Base-by-base conservation (phyloP, 1,284 basidiomycete species). In the Cutaneotrichosporon sp. region DNA sequence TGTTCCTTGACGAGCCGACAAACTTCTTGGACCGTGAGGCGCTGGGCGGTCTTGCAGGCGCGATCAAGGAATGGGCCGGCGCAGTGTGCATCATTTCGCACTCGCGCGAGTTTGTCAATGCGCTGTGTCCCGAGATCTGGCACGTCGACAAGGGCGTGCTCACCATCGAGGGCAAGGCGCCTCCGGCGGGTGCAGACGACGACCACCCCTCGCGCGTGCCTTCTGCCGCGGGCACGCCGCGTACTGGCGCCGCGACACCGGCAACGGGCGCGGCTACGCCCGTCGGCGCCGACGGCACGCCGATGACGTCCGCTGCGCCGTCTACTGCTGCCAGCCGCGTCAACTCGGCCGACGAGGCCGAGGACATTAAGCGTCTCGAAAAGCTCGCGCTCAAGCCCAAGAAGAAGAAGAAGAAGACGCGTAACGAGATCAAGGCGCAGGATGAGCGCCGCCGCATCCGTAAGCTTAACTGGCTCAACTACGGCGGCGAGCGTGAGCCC, bases 11-110 rank as follows among this genome's bases (percentile, higher is more conserved):
- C 70, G 90, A 97, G 76, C 94, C 94, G 34, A 97, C 90, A 70
- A 98, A 98, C 79, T 98, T 97, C 80, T 83, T 94, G 79, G 91
- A 91, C 72, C 66, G 71, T 62, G 71, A 73, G 55, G 70, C 71
- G 12, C 65, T 73, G 15, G 67, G 93, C 65, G 94, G 96, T 61
- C 80, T 98, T 36, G 92, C 94, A 37, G 86, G 94, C 38, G 94
- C 96, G 33, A 97, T 98, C 75, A 86, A 85, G 64, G 90, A 97
- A 66, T 98, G 93, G 93, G 84, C 84, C 55, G 93, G 93, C 60
- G 94, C 92, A 37, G 91, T 97, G 49, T 88, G 94, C 65, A 96
- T 96, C 78, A 97, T 97, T 72, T 96, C 91, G 52, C 93, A 97
- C 79, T 94, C 94, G 77, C 65, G 62, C 64, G 90, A 96, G 79